Evolutionary conservation across 2,329 filamentous ascomycete genomes (phyloP).

Genomic region (Talaromyces verruculosus): DNA sequence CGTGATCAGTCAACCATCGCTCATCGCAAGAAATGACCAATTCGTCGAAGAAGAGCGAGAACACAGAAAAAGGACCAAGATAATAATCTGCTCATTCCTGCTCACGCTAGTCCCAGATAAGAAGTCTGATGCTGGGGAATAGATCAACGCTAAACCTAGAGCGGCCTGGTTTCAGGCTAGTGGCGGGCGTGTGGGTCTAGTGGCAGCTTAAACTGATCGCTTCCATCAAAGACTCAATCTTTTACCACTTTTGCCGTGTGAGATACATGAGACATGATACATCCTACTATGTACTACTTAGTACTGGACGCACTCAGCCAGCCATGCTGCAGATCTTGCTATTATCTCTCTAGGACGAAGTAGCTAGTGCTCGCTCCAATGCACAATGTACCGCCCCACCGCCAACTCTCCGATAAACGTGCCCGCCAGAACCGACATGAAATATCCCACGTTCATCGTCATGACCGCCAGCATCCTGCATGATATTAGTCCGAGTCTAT

Average conservation of each 20-base stretch:
- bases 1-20: background rate
- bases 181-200: background rate
- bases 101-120: constrained; percentile 24
- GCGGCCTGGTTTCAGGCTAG: background rate
- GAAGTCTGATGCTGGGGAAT: background rate
- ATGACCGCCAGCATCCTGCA: constrained; percentile 86
- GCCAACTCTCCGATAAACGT: constrained; percentile 83
- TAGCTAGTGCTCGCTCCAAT: constrained; percentile 51
- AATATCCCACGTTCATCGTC: constrained; percentile 85
- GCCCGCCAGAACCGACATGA: constrained; percentile 73
- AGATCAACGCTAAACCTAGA: background rate
- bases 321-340: background rate
- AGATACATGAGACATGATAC: too few species aligned
- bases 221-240: background rate
- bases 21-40: background rate
- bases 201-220: constrained; percentile 7
- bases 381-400: constrained; percentile 65
- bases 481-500: background rate
- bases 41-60: background rate
- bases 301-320: background rate
- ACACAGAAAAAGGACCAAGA: background rate
- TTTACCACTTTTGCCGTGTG: too few species aligned
- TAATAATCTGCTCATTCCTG: constrained; percentile 35
- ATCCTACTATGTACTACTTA: too few species aligned
- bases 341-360: background rate